phyloP scores from a whole-genome alignment of 225 moss, liverwort and hornwort species.

The Ulota crispa region DNA sequence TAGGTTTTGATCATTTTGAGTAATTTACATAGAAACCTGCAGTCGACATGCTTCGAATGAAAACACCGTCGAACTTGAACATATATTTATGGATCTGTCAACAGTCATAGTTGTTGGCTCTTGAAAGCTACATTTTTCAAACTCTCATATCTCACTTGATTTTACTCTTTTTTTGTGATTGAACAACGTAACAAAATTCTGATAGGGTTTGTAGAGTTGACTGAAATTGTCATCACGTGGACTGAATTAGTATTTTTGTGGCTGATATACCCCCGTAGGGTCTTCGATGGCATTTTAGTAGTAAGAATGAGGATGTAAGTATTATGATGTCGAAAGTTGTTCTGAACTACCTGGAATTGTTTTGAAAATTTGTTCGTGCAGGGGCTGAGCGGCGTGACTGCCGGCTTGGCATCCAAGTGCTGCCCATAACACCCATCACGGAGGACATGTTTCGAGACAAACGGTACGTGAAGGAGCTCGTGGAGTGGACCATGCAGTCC shows the following conservation, averaged over 20 bases:
- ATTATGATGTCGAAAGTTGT: neutral
- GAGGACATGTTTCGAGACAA: conserved; percentile 67
- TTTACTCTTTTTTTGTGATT: neutral
- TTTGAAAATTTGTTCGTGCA: neutral
- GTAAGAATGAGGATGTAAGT: neutral
- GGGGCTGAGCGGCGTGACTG: conserved; percentile 72
- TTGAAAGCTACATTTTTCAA: neutral
- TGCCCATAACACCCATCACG: conserved; percentile 82
- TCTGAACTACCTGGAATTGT: neutral
- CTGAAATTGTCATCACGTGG: neutral
- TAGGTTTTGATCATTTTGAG: neutral
- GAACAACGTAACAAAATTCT: neutral
- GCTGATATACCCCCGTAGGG: neutral
- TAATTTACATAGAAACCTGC: neutral
- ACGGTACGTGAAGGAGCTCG: conserved; percentile 70
- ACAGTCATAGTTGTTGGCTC: neutral
- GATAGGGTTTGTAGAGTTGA: neutral
- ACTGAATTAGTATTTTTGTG: neutral
- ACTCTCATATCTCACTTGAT: neutral
- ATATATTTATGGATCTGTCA: neutral
- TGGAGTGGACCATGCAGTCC: conserved; percentile 67
- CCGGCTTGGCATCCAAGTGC: conserved; percentile 82
- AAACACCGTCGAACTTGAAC: neutral
- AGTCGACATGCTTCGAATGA: neutral
- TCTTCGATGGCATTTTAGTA: neutral